Percentiles rank a stretch among this genome's conserved stretches.
Conservation (phyloP, 1,284 basidiomycete genomes). For the Leccinum glutinopallens region DNA sequence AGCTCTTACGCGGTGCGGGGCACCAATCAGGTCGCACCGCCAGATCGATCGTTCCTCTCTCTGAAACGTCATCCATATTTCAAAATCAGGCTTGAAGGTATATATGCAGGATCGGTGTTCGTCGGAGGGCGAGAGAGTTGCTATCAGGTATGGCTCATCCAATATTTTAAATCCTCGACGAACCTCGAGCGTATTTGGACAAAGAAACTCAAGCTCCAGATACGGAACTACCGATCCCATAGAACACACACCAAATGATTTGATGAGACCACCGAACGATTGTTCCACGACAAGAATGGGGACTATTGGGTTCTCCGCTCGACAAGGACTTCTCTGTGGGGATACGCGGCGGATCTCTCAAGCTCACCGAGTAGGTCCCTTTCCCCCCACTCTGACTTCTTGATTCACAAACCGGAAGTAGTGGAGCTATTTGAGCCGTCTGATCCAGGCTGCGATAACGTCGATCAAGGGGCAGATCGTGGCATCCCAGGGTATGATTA, state of each 20-base stretch:
- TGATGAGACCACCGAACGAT: conserved; percentile 77
- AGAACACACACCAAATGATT: conserved; percentile 73
- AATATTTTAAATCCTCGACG: neutral
- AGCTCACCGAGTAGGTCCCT: conserved; percentile 59
- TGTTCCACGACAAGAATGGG: conserved; percentile 69
- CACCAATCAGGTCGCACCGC: conserved; percentile 71
- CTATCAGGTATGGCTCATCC: conserved; percentile 50
- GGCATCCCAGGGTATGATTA: conserved; percentile 64
- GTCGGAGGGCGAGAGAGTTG: conserved; percentile 69
- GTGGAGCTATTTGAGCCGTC: conserved; percentile 77
- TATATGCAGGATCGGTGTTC: conserved; percentile 79
- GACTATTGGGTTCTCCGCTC: conserved; percentile 72
- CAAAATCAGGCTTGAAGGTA: conserved; percentile 43
- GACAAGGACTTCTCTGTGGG: conserved; percentile 71
- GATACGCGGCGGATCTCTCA: conserved; percentile 69
- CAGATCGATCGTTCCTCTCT: conserved; percentile 59
- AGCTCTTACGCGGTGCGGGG: conserved; percentile 73
- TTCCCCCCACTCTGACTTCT: conserved; percentile 9
- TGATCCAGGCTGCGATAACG: conserved; percentile 61
- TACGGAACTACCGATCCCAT: conserved; percentile 68
- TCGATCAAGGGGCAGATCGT: conserved; percentile 74
- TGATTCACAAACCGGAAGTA: conserved; percentile 45
- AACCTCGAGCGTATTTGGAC: conserved; percentile 14
- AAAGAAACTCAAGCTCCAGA: conserved; percentile 72
- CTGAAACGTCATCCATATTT: neutral